Evolutionary conservation across 2,329 filamentous ascomycete genomes (phyloP).

Genomic region (Orbilia blumenaviensis): DNA sequence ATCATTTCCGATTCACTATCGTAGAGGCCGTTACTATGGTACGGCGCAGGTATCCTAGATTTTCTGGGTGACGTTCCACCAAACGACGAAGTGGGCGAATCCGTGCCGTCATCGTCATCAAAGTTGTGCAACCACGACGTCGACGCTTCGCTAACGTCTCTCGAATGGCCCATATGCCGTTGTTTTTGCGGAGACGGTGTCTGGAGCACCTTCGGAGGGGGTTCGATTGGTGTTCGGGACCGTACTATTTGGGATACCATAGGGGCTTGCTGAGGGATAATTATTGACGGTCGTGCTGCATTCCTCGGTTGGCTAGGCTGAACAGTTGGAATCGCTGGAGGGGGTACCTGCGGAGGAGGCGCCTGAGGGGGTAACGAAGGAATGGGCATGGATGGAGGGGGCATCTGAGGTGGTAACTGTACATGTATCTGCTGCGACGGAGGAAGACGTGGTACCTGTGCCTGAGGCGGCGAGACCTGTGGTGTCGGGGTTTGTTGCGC

Average conservation of each 20-base stretch:
- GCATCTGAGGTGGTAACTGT: constrained; percentile 42
- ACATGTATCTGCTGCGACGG: constrained; percentile 20
- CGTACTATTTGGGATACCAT: constrained; percentile 14
- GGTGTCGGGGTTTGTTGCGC: constrained; percentile 14
- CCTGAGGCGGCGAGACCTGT: constrained; percentile 22
- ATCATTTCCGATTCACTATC: constrained; percentile 56
- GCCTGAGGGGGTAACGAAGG: constrained; percentile 19
- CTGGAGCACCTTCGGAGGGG: constrained; percentile 33
- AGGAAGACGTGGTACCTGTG: constrained; percentile 14
- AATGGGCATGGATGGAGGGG: constrained; percentile 40
- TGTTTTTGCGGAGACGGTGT: constrained; percentile 51
- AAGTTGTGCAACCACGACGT: constrained; percentile 95
- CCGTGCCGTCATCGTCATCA: constrained; percentile 85
- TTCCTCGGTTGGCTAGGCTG: constrained; percentile 25
- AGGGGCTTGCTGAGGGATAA: constrained; percentile 26
- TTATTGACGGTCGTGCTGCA: constrained; percentile 33
- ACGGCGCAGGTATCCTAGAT: constrained; percentile 52
- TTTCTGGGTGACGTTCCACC: constrained; percentile 60
- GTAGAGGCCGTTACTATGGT: constrained; percentile 49
- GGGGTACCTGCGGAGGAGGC: constrained; percentile 41
- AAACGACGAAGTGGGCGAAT: constrained; percentile 77
- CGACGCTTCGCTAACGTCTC: constrained; percentile 73
- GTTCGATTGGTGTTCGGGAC: constrained; percentile 25
- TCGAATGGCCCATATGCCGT: constrained; percentile 55
- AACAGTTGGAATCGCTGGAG: constrained; percentile 40